Evolutionary conservation across 2,329 filamentous ascomycete species (phyloP).

Genomic region (Fusarium acutatum): DNA sequence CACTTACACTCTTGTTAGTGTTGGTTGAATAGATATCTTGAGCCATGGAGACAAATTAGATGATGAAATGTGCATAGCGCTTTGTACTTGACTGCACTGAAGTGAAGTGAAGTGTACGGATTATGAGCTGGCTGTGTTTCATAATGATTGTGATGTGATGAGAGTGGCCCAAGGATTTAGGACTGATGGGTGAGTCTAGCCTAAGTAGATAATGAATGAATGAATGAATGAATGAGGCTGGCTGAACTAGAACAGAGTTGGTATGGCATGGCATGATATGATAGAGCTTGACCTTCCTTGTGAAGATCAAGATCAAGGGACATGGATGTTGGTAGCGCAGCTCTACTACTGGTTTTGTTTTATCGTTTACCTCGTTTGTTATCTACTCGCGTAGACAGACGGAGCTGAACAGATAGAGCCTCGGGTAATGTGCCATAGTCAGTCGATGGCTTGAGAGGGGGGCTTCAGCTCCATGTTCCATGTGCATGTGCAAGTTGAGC

Average conservation of each 20-base stretch:
- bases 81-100: neutral
- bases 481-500: conserved; percentile 14
- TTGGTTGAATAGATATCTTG: conserved; percentile 37
- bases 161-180: conserved; percentile 7
- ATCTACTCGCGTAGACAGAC: neutral
- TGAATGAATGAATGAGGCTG: conserved; percentile 9
- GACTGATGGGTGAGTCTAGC: neutral
- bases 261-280: conserved; percentile 1
- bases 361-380: neutral
- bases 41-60: conserved; percentile 34
- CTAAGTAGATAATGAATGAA: neutral
- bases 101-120: conserved; percentile 1
- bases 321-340: neutral
- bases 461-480: conserved; percentile 24
- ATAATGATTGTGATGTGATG: conserved; percentile 15
- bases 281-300: neutral
- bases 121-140: neutral
- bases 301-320: neutral
- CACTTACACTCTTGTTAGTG: conserved; percentile 9
- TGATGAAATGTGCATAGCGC: conserved; percentile 10
- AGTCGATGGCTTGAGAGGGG: conserved; percentile 20
- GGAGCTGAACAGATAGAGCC: conserved; percentile 14
- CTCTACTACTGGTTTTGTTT: neutral
- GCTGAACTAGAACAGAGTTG: conserved; percentile 11
- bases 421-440: neutral